These are phyloP conservation scores for Pythium vanterpoolii DNA, from an alignment of 352 stramenopile species.

Conservation along the genomic window DNA sequence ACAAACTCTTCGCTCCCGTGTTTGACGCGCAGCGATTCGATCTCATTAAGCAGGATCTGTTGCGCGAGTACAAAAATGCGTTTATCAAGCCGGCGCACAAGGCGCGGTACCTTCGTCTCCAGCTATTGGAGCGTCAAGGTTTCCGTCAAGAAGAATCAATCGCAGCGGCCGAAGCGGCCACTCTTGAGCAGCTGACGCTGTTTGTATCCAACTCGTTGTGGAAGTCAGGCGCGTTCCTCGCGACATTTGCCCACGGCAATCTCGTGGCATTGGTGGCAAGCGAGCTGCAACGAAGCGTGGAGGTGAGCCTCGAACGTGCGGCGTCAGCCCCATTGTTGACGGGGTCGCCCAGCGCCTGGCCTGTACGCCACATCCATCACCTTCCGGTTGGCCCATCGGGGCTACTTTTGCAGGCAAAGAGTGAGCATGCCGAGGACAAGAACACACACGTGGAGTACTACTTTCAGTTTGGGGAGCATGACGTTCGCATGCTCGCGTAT, in stretches of 20 bases:
- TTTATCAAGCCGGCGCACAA: slow-evolving; percentile 61
- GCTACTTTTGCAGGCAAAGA: slow-evolving; percentile 54
- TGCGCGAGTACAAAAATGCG: slow-evolving; percentile 70
- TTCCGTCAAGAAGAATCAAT: slow-evolving; percentile 53
- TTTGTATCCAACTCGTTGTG: slow-evolving; percentile 52
- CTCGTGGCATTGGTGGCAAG: slow-evolving; percentile 32
- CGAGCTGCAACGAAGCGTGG: slow-evolving; percentile 37
- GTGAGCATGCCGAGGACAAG: slow-evolving; percentile 69
- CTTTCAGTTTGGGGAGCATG: slow-evolving; percentile 82
- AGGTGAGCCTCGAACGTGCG: slow-evolving; percentile 37
- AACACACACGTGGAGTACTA: slow-evolving; percentile 86
- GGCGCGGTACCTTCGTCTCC: slow-evolving; percentile 60
- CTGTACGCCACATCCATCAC: slow-evolving; percentile 49
- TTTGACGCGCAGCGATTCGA: slow-evolving; percentile 39
- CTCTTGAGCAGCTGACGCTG: slow-evolving; percentile 29
- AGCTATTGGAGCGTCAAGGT: slow-evolving; percentile 57
- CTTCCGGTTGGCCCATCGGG: slow-evolving; percentile 44
- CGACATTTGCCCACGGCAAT: slow-evolving; percentile 76
- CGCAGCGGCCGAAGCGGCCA: slow-evolving; percentile 38
- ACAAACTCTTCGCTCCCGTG: slow-evolving; percentile 32
- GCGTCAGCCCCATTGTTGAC: slow-evolving; percentile 23
- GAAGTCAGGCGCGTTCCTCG: slow-evolving; percentile 41
- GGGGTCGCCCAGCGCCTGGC: slow-evolving; percentile 20
- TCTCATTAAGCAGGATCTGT: slow-evolving; percentile 41
- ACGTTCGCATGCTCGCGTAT: slow-evolving; percentile 56